Percentiles rank a stretch among this genome's conserved stretches.
Conservation (phyloP, 345 rosid genomes). For the Lepidium africanum region DNA sequence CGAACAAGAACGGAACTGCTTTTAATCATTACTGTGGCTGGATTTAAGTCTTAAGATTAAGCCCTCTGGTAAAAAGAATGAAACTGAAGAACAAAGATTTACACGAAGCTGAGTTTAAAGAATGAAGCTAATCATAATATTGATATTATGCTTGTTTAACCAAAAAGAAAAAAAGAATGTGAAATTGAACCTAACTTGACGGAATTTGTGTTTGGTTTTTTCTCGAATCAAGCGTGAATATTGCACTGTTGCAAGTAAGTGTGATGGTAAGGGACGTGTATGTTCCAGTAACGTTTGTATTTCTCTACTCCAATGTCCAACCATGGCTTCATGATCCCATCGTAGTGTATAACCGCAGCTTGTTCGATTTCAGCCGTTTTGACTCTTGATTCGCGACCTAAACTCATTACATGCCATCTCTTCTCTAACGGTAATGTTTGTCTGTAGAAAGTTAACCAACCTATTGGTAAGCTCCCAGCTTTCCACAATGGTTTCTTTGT, state of each 20-base stretch:
- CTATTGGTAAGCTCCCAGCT: constrained; percentile 79
- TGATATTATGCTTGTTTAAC: constrained; percentile 30
- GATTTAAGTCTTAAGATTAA: not conserved
- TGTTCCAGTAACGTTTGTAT: constrained; percentile 73
- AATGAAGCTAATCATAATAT: constrained; percentile 19
- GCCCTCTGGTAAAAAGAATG: constrained; percentile 1
- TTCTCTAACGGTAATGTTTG: constrained; percentile 62
- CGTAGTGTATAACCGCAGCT: constrained; percentile 82
- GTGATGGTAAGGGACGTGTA: constrained; percentile 42
- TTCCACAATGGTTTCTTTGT: constrained; percentile 57
- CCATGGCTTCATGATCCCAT: constrained; percentile 97
- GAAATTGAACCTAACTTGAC: constrained; percentile 12
- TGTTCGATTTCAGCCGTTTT: constrained; percentile 40
- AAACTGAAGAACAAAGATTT: constrained; percentile 29
- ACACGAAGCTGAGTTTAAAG: constrained; percentile 22
- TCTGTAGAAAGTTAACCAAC: constrained; percentile 79
- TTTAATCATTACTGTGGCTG: not conserved
- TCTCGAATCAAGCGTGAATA: constrained; percentile 46
- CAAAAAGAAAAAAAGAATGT: constrained; percentile 13
- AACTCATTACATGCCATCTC: constrained; percentile 73
- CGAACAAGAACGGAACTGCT: not conserved
- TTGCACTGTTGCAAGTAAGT: constrained; percentile 61
- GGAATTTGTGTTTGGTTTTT: not conserved
- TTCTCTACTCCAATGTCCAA: constrained; percentile 65
- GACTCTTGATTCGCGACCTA: constrained; percentile 62